Percentiles rank a stretch among this genome's conserved stretches.
phyloP scores from a whole-genome alignment of 495 filamentous ascomycete genomes.

The Glonium stellatum region DNA sequence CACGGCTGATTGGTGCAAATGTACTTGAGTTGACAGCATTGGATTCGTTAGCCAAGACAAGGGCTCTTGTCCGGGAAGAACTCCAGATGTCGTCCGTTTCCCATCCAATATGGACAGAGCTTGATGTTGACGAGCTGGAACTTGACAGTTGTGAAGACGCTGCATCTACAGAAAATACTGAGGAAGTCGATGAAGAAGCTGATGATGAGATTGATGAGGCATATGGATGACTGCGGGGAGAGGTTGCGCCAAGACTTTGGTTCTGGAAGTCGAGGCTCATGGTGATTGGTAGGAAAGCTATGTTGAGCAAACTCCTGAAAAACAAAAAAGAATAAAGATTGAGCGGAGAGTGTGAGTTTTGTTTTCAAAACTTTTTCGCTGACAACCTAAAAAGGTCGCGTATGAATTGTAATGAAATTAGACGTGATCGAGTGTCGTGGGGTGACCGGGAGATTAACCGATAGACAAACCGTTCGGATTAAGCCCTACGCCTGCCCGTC shows the following conservation, averaged over 20 bases:
- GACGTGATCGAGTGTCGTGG: conserved; percentile 25
- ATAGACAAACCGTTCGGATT: conserved; percentile 28
- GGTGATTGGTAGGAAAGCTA: conserved; percentile 8
- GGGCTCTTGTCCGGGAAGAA: conserved; percentile 3
- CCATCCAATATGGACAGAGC: conserved; percentile 11
- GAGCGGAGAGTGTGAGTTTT: conserved; percentile 22
- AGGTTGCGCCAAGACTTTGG: conserved; percentile 20
- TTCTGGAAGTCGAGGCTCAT: conserved; percentile 25
- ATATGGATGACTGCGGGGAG: conserved; percentile 45
- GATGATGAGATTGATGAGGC: conserved; percentile 61
- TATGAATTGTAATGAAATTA: conserved; percentile 10
- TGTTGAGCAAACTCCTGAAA: conserved; percentile 8
- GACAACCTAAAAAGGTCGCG: conserved; percentile 14
- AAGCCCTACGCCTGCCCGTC: conserved; percentile 22
- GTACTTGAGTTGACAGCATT: conserved; percentile 5
- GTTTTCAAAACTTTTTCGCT: conserved; percentile 14
- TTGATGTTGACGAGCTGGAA: conserved; percentile 38
- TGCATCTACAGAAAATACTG: conserved; percentile 70
- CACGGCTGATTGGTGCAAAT: conserved; percentile 20
- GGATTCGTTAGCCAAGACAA: background rate
- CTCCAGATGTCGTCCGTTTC: conserved; percentile 25
- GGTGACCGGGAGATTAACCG: conserved; percentile 27
- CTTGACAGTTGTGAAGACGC: conserved; percentile 51
- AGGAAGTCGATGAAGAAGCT: conserved; percentile 65
- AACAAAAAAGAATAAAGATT: conserved; percentile 17